Evolutionary conservation across 257 asterid genomes (phyloP).

Genomic region (Scutellaria barbata): DNA sequence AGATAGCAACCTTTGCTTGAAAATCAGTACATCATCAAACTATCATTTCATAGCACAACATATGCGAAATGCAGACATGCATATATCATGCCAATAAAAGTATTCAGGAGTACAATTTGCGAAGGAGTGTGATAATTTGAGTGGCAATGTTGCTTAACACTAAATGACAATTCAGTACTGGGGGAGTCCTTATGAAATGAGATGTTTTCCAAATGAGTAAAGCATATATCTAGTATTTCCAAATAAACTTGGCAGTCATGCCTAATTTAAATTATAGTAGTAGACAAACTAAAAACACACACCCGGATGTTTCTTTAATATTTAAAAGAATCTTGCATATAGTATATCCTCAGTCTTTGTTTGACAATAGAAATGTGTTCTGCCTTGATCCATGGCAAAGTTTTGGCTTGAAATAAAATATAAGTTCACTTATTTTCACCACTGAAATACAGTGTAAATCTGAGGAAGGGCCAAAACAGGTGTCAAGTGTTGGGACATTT

Average conservation of each 20-base stretch:
- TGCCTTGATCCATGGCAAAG: not conserved
- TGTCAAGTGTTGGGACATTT: not conserved
- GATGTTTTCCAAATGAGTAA: conserved; percentile 1
- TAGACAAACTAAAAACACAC: not conserved
- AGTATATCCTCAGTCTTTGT: not conserved
- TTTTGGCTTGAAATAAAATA: not conserved
- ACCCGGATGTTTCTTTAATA: not conserved
- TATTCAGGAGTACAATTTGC: not conserved
- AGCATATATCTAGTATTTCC: not conserved
- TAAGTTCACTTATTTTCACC: not conserved
- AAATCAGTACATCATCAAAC: not conserved
- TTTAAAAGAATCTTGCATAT: not conserved
- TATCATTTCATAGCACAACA: conserved; percentile 9
- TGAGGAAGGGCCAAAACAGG: not conserved
- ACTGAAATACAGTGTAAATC: not conserved
- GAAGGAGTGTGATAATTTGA: not conserved
- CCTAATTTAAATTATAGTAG: conserved; percentile 5
- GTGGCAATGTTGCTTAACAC: conserved; percentile 5
- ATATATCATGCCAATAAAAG: not conserved
- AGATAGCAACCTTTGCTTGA: conserved; percentile 6
- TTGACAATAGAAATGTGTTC: not conserved
- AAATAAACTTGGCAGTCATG: conserved; percentile 1
- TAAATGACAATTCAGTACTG: not conserved
- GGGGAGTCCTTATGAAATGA: not conserved
- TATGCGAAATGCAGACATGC: not conserved